phyloP scores from a whole-genome alignment of 352 stramenopile species.

The Phytophthora meadii region DNA sequence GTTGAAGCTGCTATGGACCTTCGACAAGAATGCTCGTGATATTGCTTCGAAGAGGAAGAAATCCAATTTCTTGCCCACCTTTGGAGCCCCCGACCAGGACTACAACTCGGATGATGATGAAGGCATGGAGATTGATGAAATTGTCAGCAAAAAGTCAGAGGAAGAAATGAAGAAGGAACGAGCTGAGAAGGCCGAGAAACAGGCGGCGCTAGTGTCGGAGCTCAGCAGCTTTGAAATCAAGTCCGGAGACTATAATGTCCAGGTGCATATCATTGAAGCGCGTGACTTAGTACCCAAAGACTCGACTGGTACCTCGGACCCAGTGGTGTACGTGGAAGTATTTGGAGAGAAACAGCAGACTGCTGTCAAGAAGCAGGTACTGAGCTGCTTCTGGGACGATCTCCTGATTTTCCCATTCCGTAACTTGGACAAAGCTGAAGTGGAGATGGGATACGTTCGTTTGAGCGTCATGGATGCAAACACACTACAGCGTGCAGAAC shows the following conservation, averaged over 20 bases:
- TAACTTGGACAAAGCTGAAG: constrained; percentile 78
- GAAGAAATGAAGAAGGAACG: constrained; percentile 78
- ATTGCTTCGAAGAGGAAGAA: constrained; percentile 82
- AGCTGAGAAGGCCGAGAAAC: constrained; percentile 76
- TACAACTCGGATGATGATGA: constrained; percentile 81
- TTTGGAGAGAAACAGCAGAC: constrained; percentile 89
- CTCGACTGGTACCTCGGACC: constrained; percentile 89
- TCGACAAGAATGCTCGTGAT: constrained; percentile 50
- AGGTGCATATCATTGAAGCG: constrained; percentile 92
- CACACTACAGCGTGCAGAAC: constrained; percentile 84
- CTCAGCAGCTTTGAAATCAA: constrained; percentile 87
- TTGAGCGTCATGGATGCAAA: constrained; percentile 90
- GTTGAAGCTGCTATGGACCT: constrained; percentile 71
- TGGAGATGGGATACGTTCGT: constrained; percentile 87
- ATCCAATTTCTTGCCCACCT: constrained; percentile 56
- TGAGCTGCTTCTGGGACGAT: constrained; percentile 90
- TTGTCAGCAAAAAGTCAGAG: constrained; percentile 58
- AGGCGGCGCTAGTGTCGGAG: constrained; percentile 77
- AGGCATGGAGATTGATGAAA: constrained; percentile 62
- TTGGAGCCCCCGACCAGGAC: constrained; percentile 69
- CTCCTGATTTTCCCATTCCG: constrained; percentile 80
- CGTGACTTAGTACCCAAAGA: constrained; percentile 90
- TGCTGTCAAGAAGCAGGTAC: constrained; percentile 82
- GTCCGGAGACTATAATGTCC: constrained; percentile 87
- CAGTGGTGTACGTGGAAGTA: constrained; percentile 91